These are phyloP conservation scores for Fomitopsis palustris DNA, from an alignment of 1,284 basidiomycete genomes.

Conservation along the genomic window DNA sequence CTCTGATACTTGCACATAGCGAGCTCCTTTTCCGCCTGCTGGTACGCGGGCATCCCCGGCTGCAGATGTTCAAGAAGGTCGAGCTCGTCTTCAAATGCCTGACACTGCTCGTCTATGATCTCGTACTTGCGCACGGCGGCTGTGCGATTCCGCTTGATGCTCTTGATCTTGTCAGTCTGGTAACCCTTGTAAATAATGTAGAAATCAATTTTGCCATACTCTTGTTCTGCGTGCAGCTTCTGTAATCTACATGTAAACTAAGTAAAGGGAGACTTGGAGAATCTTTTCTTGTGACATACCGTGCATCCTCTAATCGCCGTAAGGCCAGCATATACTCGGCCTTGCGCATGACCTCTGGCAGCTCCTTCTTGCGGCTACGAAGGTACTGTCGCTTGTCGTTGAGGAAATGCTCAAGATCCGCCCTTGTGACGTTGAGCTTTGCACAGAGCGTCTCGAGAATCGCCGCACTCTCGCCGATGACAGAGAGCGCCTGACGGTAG, in stretches of 20 bases:
- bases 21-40: background rate
- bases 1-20: conserved; percentile 11
- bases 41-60: too few species aligned
- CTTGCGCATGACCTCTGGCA: background rate
- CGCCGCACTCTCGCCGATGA: conserved; percentile 11
- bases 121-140: too few species aligned
- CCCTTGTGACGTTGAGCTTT: background rate
- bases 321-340: background rate
- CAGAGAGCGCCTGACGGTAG: conserved; percentile 20
- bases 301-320: background rate
- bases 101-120: too few species aligned
- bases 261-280: background rate
- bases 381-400: background rate
- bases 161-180: too few species aligned
- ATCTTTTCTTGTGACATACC: background rate
- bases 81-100: background rate
- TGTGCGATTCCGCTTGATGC: too few species aligned
- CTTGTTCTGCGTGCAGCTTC: background rate
- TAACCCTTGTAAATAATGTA: too few species aligned
- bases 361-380: background rate
- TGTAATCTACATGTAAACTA: background rate
- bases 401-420: conserved; percentile 20
- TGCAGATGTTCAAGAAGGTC: background rate
- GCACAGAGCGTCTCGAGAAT: conserved; percentile 1
- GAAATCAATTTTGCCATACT: background rate